A percentile compares a stretch with the other conserved stretches of the same genome.
These are phyloP conservation scores for Phytophthora pistaciae DNA, from an alignment of 352 stramenopile species.

Conservation along the genomic window DNA sequence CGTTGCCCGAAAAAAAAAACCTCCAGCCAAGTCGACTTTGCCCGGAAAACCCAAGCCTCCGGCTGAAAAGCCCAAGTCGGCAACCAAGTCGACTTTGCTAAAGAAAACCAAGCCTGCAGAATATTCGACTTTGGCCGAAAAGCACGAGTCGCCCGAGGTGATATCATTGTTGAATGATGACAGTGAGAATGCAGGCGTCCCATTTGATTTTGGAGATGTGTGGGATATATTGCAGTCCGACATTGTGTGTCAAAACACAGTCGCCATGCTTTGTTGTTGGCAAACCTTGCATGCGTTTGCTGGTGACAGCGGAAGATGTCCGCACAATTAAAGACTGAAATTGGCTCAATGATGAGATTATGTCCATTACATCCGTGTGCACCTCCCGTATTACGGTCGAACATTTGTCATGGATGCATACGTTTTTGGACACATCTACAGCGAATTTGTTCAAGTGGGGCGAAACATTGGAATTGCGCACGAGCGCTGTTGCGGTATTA, in stretches of 20 bases:
- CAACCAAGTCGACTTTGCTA: too few relatives aligned
- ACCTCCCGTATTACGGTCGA: background rate
- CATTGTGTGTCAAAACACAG: background rate
- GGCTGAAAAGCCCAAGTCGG: too few relatives aligned
- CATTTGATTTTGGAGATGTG: too few relatives aligned
- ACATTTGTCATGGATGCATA: constrained; percentile 9
- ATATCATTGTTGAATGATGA: background rate
- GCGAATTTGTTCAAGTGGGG: background rate
- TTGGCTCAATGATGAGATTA: constrained; percentile 1
- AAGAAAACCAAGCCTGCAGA: too few relatives aligned
- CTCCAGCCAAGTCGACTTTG: too few relatives aligned
- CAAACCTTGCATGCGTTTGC: background rate
- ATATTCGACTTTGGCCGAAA: too few relatives aligned
- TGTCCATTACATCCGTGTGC: background rate
- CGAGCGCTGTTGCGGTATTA: background rate
- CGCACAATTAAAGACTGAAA: background rate
- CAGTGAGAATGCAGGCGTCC: background rate
- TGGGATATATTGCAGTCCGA: background rate
- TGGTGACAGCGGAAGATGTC: background rate
- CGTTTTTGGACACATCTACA: constrained; percentile 2
- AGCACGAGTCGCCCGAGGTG: background rate
- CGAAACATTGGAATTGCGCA: background rate
- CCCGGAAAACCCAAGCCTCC: too few relatives aligned
- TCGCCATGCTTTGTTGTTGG: background rate
- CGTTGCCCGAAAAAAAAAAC: too few relatives aligned